phyloP scores from a whole-genome alignment of 2,329 filamentous ascomycete genomes.

The Lasiodiplodia theobromae region DNA sequence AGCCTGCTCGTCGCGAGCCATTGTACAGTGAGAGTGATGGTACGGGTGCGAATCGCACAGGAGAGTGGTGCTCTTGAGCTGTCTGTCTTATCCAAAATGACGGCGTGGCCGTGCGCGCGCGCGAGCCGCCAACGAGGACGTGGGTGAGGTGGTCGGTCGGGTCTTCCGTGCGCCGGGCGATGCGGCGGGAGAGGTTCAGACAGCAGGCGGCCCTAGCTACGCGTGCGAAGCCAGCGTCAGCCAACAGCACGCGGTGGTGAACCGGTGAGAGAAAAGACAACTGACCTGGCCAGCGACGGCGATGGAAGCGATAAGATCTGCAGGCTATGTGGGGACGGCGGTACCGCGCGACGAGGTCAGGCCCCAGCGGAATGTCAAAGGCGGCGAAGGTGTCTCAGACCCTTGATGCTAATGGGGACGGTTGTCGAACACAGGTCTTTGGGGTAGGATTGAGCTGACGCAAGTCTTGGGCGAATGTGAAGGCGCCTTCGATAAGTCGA shows the following conservation, averaged over 20 bases:
- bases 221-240: constrained; percentile 13
- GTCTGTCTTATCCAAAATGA: constrained; percentile 27
- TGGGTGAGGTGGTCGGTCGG: constrained; percentile 15
- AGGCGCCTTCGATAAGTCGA: neutral
- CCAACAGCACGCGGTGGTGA: constrained; percentile 10
- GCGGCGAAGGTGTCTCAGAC: constrained; percentile 18
- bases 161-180: constrained; percentile 22
- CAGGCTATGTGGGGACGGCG: constrained; percentile 24
- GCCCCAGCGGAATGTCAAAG: constrained; percentile 4
- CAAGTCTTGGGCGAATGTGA: neutral
- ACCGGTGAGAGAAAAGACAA: constrained; percentile 22
- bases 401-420: neutral
- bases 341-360: constrained; percentile 8
- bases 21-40: constrained; percentile 30
- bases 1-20: constrained; percentile 40
- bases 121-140: constrained; percentile 22
- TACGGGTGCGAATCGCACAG: constrained; percentile 6
- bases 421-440: neutral
- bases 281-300: constrained; percentile 19
- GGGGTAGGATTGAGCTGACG: neutral
- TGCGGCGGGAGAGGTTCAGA: constrained; percentile 21
- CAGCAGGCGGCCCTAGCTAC: constrained; percentile 22
- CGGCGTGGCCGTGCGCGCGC: constrained; percentile 22
- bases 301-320: constrained; percentile 27
- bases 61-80: constrained; percentile 2